Evolutionary conservation across 805 yeast genomes (phyloP), one percentile per base, ranked within the genome.

Genomic region (Suhomyces sp.): DNA sequence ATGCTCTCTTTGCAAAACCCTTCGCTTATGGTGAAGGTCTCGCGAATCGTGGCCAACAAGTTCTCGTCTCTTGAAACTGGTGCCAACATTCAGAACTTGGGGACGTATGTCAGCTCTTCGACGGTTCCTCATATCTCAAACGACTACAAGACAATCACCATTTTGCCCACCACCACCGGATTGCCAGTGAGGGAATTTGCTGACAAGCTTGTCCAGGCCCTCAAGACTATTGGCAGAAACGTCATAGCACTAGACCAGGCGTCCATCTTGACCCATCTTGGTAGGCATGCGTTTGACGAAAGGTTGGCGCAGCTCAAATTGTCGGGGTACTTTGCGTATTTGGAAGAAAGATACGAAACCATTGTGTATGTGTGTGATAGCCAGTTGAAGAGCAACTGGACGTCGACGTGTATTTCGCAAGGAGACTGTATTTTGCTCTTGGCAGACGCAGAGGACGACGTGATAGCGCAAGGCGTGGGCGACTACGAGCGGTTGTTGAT

Each of bases 361-460:
- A 87, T 94, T 4, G 83, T 93, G 1, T 94, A 93, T 63, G 84
- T 93, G 10, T 92, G 94, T 24, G 98, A 94, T 62, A 85, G 97
- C 0, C 79, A 88, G 0, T 83, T 87, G 2, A 84, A 84, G 58
- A 88, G 97, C 0, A 79, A 85, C 17, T 93, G 99, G 99, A 90
- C 97, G 0, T 79, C 83, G 7, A 90, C 97, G 0, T 94, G 98
- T 67, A 87, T 93, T 41, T 84, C 92, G 7, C 97, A 93, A 68
- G 98, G 97, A 15, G 98, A 93, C 68, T 92, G 97, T 72, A 84
- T 93, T n/a, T 73, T 94, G 31, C 72, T 94, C 15, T 69, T 94
- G 13, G 97, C 97, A 0, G 92, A 93, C 71, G 96, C 97, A 0
- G 74, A 79, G 6, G 81, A 85, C 17, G 80, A 81, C 27, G 72